Base-by-base conservation (phyloP, 345 rosid genomes). In the Boechera retrofracta region DNA sequence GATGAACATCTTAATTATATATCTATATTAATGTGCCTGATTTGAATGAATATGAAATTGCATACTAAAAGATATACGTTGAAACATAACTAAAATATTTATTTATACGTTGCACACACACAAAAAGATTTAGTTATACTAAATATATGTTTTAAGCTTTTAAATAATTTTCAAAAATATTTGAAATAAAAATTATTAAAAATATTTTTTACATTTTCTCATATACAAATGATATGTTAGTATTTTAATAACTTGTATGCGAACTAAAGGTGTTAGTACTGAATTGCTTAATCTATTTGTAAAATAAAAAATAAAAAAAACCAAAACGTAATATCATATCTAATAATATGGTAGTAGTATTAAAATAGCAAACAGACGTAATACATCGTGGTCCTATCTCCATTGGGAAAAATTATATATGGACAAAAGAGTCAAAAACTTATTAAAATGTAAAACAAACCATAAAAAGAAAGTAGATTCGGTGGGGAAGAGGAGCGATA, bases 401-500 rank as follows among this genome's bases (percentile, higher is more conserved):
- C 51, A 42, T 67, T 67, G 15, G 60, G 42, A 42, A 18, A 66
- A n/a, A 15, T 28, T 58, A 58, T 21, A 21, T 21, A 21, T 55
- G 58, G 57, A 32, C 63, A 16, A 1, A 6, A 12, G 56, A 57
- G 26, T 36, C 29, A 28, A 38, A 48, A 57, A 13, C 2, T 32
- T 56, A 38, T 29, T 1, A 48, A 11, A 39, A 10, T 9, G 5
- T 33, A 33, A 33, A 33, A 5, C 35, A 33, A 36, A 12, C 6
- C 55, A 32, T 29, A 21, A 2, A 47, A 47, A 2, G 36, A 26
- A 68, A 53, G 70, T 62, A 62, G 75, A 69, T 52, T 76, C 80
- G 49, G 64, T 42, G 41, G 41, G 70, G 70, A 42, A 76, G 70
- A 69, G 74, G 11, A 61, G 21, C 55, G 74, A 61, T 76, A 74